Evolutionary conservation across 352 stramenopile species (phyloP), one percentile per base, ranked within the genome.

Genomic region (Phytophthora macrochlamydospora): DNA sequence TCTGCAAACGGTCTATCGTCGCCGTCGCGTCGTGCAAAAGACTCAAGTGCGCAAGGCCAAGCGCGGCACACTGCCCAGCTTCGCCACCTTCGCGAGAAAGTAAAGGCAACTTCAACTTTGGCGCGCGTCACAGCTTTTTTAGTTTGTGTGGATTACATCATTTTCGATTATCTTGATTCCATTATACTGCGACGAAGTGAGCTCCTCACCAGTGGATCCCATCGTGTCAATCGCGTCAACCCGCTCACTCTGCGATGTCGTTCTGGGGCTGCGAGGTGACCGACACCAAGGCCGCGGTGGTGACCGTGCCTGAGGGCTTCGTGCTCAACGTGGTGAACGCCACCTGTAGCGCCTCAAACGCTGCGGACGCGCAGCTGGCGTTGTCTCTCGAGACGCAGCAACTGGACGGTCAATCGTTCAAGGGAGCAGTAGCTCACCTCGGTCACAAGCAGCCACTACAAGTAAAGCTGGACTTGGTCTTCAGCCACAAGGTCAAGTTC

Each of bases 391-490:
- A 93, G 68, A 87, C 84, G 29, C 62, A 75, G 64, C 84, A 90
- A 65, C 79, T 93, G 37, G 82, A 93, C 61, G 56, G 59, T 46
- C 82, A 78, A 49, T 37, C 57, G 31, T 93, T 80, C 80, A 93
- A 93, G 71, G 84, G 82, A 29, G 72, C 79, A 4, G 84, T 91
- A 31, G 76, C 78, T 18, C 80, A 93, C 53, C 66, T 93, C 42
- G 80, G 79, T 48, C 65, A 59, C 7, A 63, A 69, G 51, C 69
- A 85, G 64, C 78, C 74, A 33, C 71, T 87, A 56, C 81, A 92
- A 62, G 72, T 86, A 37, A 95, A 95, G 65, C 67, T 95, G 28
- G 87, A 95, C 70, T 63, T 95, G n/a, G 87, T 95, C 8, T 89
- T 95, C 51, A 73, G 74, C 51, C 65, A 75, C 56, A 80, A 91